These are phyloP conservation scores for Fraxinus paxiana DNA, from an alignment of 305 asterid genomes.

Conservation along the genomic window DNA sequence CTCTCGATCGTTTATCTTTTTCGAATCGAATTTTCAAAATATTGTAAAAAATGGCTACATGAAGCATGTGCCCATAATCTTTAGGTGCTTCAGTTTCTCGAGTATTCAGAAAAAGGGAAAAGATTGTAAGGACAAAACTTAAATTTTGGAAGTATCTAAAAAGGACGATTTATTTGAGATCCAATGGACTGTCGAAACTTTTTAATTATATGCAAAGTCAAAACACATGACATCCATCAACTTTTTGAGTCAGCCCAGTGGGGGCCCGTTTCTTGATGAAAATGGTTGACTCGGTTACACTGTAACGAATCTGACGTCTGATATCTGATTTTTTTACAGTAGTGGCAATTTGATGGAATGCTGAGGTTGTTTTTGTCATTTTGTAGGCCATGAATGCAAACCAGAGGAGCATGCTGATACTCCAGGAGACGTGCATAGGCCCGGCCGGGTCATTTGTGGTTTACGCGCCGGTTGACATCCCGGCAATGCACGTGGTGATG, in stretches of 20 bases:
- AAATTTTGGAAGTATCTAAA: conserved; percentile 26
- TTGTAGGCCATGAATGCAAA: conserved; percentile 18
- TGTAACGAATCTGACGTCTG: conserved; percentile 22
- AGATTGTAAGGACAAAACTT: conserved; percentile 32
- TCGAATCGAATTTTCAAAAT: background rate
- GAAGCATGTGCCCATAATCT: conserved; percentile 34
- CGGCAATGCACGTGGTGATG: conserved; percentile 90
- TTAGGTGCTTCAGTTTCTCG: conserved; percentile 19
- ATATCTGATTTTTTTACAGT: conserved; percentile 9
- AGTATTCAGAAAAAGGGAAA: conserved; percentile 5
- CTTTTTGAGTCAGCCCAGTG: conserved; percentile 14
- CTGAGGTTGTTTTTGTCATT: conserved; percentile 25
- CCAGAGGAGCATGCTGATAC: conserved; percentile 66
- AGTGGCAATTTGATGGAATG: background rate
- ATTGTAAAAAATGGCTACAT: conserved; percentile 15
- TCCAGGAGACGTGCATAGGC: conserved; percentile 89
- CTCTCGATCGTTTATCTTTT: background rate
- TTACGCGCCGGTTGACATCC: conserved; percentile 97
- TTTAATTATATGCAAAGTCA: conserved; percentile 25
- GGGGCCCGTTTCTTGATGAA: conserved; percentile 10
- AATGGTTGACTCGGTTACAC: conserved; percentile 28
- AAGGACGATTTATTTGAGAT: conserved; percentile 21
- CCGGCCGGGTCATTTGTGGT: conserved; percentile 89
- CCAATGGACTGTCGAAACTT: conserved; percentile 15
- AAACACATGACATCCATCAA: conserved; percentile 13